Conservation (phyloP, 2,329 filamentous ascomycete species). For the Calcarisporium arbuscula region DNA sequence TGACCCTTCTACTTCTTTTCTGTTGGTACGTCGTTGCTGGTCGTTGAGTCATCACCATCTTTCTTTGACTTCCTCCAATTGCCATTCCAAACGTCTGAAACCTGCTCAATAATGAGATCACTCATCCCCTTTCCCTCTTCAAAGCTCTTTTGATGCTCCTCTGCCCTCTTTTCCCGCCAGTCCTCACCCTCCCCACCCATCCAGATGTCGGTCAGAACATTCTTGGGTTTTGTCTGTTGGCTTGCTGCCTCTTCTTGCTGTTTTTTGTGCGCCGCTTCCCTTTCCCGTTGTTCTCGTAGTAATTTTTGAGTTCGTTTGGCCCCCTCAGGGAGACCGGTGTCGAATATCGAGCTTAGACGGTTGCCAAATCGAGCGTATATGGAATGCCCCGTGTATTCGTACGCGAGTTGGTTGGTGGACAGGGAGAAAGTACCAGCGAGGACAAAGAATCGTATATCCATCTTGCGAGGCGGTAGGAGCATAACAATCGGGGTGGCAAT, state of each 20-base stretch:
- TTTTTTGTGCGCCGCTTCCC: conserved; percentile 24
- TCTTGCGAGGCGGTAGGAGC: conserved; percentile 43
- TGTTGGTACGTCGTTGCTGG: conserved; percentile 11
- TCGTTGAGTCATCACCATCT: conserved; percentile 16
- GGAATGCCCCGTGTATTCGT: conserved; percentile 51
- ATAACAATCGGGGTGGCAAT: conserved; percentile 42
- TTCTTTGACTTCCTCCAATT: conserved; percentile 26
- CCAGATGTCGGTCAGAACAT: conserved; percentile 45
- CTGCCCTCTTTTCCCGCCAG: conserved; percentile 47
- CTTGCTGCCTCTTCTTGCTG: conserved; percentile 20
- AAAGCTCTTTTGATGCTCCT: conserved; percentile 46
- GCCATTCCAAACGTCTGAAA: conserved; percentile 45
- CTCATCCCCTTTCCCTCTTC: conserved; percentile 50
- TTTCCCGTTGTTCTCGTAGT: conserved; percentile 39
- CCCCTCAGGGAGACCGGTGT: conserved; percentile 50
- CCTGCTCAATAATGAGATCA: conserved; percentile 50
- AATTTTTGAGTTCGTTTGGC: conserved; percentile 41
- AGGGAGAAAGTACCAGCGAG: conserved; percentile 45
- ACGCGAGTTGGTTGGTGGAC: conserved; percentile 48
- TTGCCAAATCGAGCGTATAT: conserved; percentile 40
- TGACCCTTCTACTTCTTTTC: conserved; percentile 15
- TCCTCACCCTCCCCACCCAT: conserved; percentile 50
- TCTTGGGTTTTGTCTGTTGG: conserved; percentile 26
- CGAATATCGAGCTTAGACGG: conserved; percentile 39
- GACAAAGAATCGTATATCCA: conserved; percentile 44